Evolutionary conservation across 208 protist species (phyloP), one percentile per base, ranked within the genome.

Genomic region (Balamuthia mandrillaris): DNA sequence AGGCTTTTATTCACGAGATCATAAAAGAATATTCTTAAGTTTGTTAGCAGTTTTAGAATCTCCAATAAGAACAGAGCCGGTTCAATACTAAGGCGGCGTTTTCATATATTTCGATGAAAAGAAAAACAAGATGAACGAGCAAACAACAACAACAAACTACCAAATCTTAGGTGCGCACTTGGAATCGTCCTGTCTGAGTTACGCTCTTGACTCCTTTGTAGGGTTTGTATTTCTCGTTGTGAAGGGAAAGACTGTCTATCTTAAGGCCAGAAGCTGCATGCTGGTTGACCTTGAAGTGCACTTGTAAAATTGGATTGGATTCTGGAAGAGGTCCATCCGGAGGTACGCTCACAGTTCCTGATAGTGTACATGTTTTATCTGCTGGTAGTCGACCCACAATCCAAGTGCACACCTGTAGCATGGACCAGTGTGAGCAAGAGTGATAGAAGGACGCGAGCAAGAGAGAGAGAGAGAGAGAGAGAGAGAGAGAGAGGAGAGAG

Each of bases 201-300:
- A 91, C 68, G 61, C 14, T 56, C 37, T 84, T 68, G 14, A 91
- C 88, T 61, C 89, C 89, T 37, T 91, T 91, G 58, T 88, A 91
- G 41, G 89, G 89, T 45, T 91, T 91, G 72, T 91, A 91, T 54
- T 60, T 82, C 58, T 91, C 89, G 49, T 52, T 89, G 37, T 56
- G 33, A 35, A 85, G 79, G 9, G 89, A 72, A 16, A 91, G 54
- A 27, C 49, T 58, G 16, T 91, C 84, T 33, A 86, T 72, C 41
- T 49, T 18, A 39, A 82, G 24, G 31, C 74, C 74, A 16, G 74
- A 81, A 21, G 52, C 47, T 33, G 74, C 52, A 24, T 65, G 63
- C 49, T 56, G 33, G 39, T 72, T 88, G 33, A 77, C 56, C 51
- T 42, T 24, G 66, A 79, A 74, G 49, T 54, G 5, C 45, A 58